Conservation (phyloP, 345 rosid genomes). For the Dovyalis caffra region DNA sequence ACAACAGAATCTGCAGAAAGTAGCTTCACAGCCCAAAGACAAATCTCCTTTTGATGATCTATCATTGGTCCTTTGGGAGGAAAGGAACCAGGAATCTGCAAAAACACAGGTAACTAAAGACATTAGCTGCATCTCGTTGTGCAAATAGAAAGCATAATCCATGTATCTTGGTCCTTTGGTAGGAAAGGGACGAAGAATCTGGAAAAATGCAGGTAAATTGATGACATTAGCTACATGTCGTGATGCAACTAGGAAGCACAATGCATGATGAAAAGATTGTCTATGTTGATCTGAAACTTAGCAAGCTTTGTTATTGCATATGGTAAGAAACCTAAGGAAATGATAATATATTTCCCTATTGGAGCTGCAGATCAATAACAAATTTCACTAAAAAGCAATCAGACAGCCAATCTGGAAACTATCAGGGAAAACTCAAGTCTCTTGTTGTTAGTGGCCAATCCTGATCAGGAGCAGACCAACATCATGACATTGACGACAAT, state of each 20-base stretch:
- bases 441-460: too few relatives aligned
- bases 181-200: too few relatives aligned
- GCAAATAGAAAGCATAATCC: too few relatives aligned
- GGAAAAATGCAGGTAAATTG: not conserved
- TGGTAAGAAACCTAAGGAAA: not conserved
- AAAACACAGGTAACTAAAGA: not conserved
- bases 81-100: constrained; percentile 74
- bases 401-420: not conserved
- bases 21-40: constrained; percentile 76
- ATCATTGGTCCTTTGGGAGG: constrained; percentile 58
- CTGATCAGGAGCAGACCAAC: too few relatives aligned
- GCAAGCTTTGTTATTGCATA: not conserved
- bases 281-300: not conserved
- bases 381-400: not conserved
- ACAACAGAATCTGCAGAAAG: constrained; percentile 81
- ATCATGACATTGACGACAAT: too few relatives aligned
- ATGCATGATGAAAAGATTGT: not conserved
- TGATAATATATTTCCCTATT: not conserved
- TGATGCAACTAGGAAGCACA: not conserved
- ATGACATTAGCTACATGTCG: not conserved
- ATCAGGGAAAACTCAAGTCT: not conserved
- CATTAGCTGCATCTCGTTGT: too few relatives aligned
- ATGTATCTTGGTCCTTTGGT: too few relatives aligned
- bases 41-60: constrained; percentile 68
- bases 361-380: not conserved